phyloP scores from a whole-genome alignment of 140 eudicot species.

The Flaveria floridana region DNA sequence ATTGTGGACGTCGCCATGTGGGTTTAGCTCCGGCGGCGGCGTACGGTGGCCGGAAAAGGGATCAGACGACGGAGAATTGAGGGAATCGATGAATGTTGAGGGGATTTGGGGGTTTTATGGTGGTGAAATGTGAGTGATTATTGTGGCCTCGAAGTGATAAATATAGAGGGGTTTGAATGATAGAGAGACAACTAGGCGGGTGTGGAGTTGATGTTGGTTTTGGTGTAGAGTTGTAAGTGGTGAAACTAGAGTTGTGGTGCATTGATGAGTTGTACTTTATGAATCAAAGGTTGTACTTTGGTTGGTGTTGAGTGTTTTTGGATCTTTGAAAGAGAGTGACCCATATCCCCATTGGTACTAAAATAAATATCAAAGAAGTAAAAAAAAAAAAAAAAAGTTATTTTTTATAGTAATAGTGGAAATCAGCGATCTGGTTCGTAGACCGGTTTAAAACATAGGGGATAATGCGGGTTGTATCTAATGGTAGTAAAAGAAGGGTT shows the following conservation, averaged over 20 bases:
- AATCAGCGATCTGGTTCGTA: too few species aligned
- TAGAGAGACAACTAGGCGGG: constrained; percentile 38
- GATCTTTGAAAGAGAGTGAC: constrained; percentile 2
- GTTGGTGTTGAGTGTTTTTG: background rate
- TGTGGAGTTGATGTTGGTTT: constrained; percentile 29
- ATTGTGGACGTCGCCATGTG: constrained; percentile 38
- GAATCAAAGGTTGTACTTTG: background rate
- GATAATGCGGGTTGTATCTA: too few species aligned
- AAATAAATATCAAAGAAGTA: background rate
- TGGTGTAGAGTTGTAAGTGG: constrained; percentile 8
- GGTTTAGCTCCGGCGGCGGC: constrained; percentile 16
- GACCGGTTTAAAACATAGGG: too few species aligned
- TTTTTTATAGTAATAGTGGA: too few species aligned
- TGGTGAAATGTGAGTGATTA: constrained; percentile 23
- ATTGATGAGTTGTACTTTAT: background rate
- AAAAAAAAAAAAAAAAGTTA: too few species aligned
- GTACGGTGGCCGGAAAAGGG: constrained; percentile 8
- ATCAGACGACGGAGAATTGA: constrained; percentile 6
- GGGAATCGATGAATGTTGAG: too few species aligned
- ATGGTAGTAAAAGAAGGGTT: too few species aligned
- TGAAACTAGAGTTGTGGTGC: background rate
- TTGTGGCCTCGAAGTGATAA: constrained; percentile 35
- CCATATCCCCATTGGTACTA: background rate
- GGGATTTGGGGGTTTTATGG: constrained; percentile 32
- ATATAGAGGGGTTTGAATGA: constrained; percentile 37